These are phyloP conservation scores for Penicillium soppii DNA, from an alignment of 495 filamentous ascomycete species.

Conservation along the genomic window DNA sequence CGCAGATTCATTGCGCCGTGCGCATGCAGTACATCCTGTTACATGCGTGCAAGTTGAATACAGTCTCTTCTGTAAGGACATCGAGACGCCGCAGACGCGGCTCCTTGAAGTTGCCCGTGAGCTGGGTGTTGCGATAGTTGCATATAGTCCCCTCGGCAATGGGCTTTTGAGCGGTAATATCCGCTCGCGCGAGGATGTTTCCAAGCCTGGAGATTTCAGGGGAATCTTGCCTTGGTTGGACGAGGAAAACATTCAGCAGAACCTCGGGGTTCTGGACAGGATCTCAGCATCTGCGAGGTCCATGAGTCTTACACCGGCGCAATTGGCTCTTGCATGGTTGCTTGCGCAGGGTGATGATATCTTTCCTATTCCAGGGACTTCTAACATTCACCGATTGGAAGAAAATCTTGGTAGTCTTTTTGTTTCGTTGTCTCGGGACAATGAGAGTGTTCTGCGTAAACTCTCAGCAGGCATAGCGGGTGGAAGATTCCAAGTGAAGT, in stretches of 20 bases:
- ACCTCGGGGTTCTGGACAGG: constrained; percentile 44
- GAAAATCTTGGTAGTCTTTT: constrained; percentile 45
- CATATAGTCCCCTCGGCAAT: constrained; percentile 60
- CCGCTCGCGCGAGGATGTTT: constrained; percentile 46
- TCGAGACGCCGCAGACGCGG: constrained; percentile 49
- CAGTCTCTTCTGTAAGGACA: constrained; percentile 56
- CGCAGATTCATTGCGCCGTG: constrained; percentile 58
- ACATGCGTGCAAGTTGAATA: constrained; percentile 68
- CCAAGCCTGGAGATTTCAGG: constrained; percentile 37
- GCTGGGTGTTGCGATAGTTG: constrained; percentile 61
- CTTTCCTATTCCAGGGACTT: constrained; percentile 62
- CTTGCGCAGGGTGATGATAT: constrained; percentile 60
- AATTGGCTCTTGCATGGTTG: constrained; percentile 59
- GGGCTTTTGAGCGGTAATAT: constrained; percentile 55
- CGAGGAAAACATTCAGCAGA: constrained; percentile 51
- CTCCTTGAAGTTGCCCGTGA: constrained; percentile 59
- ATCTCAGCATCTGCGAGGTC: constrained; percentile 43
- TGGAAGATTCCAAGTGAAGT: constrained; percentile 19
- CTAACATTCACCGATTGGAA: constrained; percentile 52
- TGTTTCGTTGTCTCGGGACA: constrained; percentile 11
- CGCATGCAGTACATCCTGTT: constrained; percentile 58
- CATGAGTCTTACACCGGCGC: constrained; percentile 47
- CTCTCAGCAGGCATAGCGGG: constrained; percentile 10
- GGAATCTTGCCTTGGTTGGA: constrained; percentile 44
- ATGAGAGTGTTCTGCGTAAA: constrained; percentile 15